Base-by-base conservation (phyloP, 2,329 filamentous ascomycete species). In the Alternaria panax region DNA sequence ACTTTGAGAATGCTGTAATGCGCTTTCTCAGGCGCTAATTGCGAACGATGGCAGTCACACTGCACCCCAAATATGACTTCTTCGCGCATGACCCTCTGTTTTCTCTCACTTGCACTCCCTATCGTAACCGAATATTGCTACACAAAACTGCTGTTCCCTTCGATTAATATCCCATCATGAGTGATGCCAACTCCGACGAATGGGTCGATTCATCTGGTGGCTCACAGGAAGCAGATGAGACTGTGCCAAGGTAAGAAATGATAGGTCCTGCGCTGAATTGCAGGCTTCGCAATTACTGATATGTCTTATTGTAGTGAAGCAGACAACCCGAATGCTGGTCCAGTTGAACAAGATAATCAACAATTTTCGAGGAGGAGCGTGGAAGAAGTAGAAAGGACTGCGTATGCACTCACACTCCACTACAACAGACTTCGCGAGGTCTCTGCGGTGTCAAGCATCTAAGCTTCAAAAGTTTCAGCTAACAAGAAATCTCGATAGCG, bases 301-400 rank as follows among this genome's bases (percentile, higher is more conserved):
- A 12, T 1, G 4, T 14, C 18, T 11, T 11, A 22, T 18, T 32
- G 4, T 20, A 48, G 54, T 22, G 25, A 30, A 11, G 16, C 38
- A 4, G n/a, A 12, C 16, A 50, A 50, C 7, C 2, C 14, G n/a
- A 14, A 40, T 41, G 4, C 28, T 22, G 24, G 28, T 22, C 6
- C 43, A 20, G 14, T 12, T 9, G 1, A 18, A 16, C 14, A 25
- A 28, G 8, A 20, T 14, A 27, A 41, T 5, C 28, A 24, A 9
- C 25, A 28, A 14, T 59, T 50, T 41, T 32, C 46, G 20, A 30
- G 34, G n/a, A 45, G 22, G 20, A 56, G 38, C 27, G 20, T 36
- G 16, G 59, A 59, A 8, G 51, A 59, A 38, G 46, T 62, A 7
- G 34, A 51, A 42, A 30, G 16, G n/a, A 30, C 54, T 32, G 55